Percentiles rank a stretch among this genome's conserved stretches.
phyloP scores from a whole-genome alignment of 192 early-diverging fungal genomes.

The Rhizoclosmatium globosum region DNA sequence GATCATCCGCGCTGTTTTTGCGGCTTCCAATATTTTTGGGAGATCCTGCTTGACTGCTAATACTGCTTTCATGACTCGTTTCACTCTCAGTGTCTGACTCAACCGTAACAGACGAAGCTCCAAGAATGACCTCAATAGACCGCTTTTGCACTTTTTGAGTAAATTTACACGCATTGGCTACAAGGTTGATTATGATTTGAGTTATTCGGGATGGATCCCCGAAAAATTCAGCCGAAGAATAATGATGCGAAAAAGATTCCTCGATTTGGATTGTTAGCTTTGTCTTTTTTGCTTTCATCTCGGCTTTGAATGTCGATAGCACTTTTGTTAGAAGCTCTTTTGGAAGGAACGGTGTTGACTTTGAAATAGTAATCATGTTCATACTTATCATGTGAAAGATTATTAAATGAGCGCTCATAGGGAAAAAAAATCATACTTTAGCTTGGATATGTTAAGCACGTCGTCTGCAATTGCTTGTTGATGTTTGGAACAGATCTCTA shows the following conservation, averaged over 20 bases:
- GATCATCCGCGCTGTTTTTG: constrained; percentile 1
- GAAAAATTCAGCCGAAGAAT: constrained; percentile 52
- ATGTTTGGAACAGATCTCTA: constrained; percentile 47
- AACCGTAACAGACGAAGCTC: neutral
- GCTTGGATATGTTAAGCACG: constrained; percentile 45
- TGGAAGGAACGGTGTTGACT: constrained; percentile 38
- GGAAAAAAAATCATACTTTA: neutral
- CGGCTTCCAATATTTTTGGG: neutral
- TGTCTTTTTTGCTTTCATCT: constrained; percentile 42
- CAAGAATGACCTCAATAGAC: neutral
- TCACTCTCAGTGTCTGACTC: neutral
- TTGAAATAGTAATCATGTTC: constrained; percentile 45
- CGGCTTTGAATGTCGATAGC: constrained; percentile 44
- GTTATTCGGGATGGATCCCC: constrained; percentile 59
- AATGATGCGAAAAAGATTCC: constrained; percentile 45
- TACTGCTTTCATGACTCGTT: neutral
- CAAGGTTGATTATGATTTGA: constrained; percentile 61
- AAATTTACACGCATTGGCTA: constrained; percentile 65
- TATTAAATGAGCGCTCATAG: neutral
- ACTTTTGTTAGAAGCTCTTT: constrained; percentile 36
- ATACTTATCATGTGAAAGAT: constrained; percentile 36
- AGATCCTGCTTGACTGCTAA: too few relatives aligned
- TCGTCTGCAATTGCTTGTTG: constrained; percentile 54
- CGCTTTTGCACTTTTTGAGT: constrained; percentile 47
- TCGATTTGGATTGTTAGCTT: constrained; percentile 49